Base-by-base conservation (phyloP, 257 asterid genomes). In the Solanum raphanifolium region DNA sequence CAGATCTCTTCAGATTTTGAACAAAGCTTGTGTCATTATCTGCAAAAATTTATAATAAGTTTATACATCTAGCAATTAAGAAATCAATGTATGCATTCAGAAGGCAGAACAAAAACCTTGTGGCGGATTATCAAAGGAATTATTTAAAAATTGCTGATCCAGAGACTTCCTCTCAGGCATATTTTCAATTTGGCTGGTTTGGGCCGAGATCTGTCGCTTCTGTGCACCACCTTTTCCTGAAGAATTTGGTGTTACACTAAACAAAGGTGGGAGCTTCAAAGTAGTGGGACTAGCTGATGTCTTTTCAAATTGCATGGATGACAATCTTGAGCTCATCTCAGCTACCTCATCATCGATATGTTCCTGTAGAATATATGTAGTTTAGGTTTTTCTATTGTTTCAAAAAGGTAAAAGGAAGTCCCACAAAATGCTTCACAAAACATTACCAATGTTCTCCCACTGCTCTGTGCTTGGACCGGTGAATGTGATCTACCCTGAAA, bases 251-350 rank as follows among this genome's bases (percentile, higher is more conserved):
- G 98, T 94, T 13, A 95, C 92, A 94, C 98, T 96, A 91, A 97
- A 97, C 72, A 97, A 91, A 36, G 98, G 99, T 39, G 98, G 99
- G 92, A 97, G 97, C 90, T 96, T 97, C 89, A 97, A 90, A 89
- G 98, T 88, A 87, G 98, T 93, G 79, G 99, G 91, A 88, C 95
- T 95, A 60, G 95, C 95, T 66, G 99, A 91, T 58, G 84, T 91
- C 89, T 91, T 95, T 78, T 97, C 99, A 74, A 97, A 94, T 89
- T 96, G 99, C 89, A 94, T 86, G 60, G 95, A 91, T 90, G 99
- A 93, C 87, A 97, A 86, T 90, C 98, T 92, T 75, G 98, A 94
- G 78, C 95, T 73, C 91, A 95, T 73, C 62, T 96, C 99, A 82
- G 91, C 91, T 88, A 94, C 94, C 86, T 95, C 99, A 83, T 92